Percentiles rank a stretch among this genome's conserved stretches.
Conservation (phyloP, 202 grass and related monocot species). For the Musa balbisiana region DNA sequence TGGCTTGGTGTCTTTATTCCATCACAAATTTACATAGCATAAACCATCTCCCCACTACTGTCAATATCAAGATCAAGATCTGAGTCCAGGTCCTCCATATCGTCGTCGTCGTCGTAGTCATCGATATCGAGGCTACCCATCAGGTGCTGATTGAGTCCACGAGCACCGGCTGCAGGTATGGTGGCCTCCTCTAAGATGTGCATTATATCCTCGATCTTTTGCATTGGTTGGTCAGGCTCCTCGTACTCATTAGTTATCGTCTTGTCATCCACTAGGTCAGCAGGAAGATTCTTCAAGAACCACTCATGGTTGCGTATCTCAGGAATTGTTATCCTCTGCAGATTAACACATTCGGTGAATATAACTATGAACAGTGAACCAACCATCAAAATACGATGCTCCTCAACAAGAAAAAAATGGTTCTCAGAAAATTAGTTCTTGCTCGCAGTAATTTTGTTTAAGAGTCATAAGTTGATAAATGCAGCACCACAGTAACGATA, state of each 20-base stretch:
- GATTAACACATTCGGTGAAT: not conserved
- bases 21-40: constrained; percentile 33
- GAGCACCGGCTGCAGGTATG: constrained; percentile 30
- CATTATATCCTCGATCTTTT: constrained; percentile 64
- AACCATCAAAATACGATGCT: not conserved
- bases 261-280: constrained; percentile 55
- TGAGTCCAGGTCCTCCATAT: constrained; percentile 47
- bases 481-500: too few species aligned
- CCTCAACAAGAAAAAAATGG: too few species aligned
- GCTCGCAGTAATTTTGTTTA: too few species aligned
- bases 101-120: constrained; percentile 42
- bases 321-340: constrained; percentile 71
- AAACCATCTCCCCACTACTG: constrained; percentile 49
- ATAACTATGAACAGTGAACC: not conserved
- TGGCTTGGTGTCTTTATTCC: not conserved
- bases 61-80: constrained; percentile 48
- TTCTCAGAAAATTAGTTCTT: too few species aligned
- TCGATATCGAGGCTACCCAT: constrained; percentile 41
- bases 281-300: constrained; percentile 65
- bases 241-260: constrained; percentile 48
- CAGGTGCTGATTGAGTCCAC: constrained; percentile 35
- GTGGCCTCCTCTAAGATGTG: constrained; percentile 72
- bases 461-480: too few species aligned
- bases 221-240: constrained; percentile 73
- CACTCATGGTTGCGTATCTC: constrained; percentile 68